These are phyloP conservation scores for Aspergillus campestris DNA, from an alignment of 495 filamentous ascomycete genomes.

Conservation along the genomic window DNA sequence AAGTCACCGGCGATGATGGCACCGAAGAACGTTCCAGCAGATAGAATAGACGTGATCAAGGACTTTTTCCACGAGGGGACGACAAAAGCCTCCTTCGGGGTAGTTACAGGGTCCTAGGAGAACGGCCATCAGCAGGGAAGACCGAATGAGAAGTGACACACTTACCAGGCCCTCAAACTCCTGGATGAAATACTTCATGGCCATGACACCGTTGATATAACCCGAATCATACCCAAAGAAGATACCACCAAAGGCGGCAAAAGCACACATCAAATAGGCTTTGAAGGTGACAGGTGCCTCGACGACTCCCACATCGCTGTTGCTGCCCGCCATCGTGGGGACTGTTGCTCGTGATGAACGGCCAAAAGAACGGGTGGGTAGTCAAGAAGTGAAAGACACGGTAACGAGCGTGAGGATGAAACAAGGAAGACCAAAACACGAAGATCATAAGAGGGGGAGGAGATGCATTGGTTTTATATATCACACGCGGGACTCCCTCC, in stretches of 20 bases:
- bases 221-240: slow-evolving; percentile 50
- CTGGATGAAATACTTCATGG: slow-evolving; percentile 43
- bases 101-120: slow-evolving; percentile 16
- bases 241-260: slow-evolving; percentile 52
- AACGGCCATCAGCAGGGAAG: background rate
- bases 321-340: slow-evolving; percentile 14
- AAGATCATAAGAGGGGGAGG: no score
- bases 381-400: no score
- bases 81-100: slow-evolving; percentile 24
- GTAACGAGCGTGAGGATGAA: no score
- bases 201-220: slow-evolving; percentile 47
- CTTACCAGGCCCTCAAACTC: slow-evolving; percentile 32
- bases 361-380: background rate
- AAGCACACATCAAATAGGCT: slow-evolving; percentile 55
- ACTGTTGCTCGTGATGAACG: slow-evolving; percentile 3
- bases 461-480: no score
- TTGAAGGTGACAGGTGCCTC: slow-evolving; percentile 57
- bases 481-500: no score
- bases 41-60: slow-evolving; percentile 66
- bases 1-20: slow-evolving; percentile 61
- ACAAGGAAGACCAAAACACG: no score
- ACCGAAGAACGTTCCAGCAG: slow-evolving; percentile 69
- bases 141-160: background rate
- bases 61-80: slow-evolving; percentile 45
- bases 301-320: slow-evolving; percentile 34